Conservation (phyloP, 2,329 filamentous ascomycete species). For the Colletotrichum lini region DNA sequence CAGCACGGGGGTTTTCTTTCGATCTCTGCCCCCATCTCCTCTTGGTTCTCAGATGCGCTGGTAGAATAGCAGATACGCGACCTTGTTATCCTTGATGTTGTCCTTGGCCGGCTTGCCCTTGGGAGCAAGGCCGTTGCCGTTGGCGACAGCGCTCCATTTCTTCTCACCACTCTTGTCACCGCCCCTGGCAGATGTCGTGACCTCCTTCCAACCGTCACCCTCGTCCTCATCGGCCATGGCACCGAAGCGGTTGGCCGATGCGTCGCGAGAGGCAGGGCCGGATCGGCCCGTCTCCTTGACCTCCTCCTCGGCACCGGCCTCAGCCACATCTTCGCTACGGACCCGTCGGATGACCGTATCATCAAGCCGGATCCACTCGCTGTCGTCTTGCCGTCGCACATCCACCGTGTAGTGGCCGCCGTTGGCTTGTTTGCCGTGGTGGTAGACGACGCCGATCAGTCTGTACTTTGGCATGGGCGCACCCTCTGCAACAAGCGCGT, state of each 20-base stretch:
- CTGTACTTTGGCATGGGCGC: constrained; percentile 84
- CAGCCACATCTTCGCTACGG: constrained; percentile 88
- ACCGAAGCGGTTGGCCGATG: constrained; percentile 81
- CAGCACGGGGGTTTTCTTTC: constrained; percentile 13
- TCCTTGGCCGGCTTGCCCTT: constrained; percentile 70
- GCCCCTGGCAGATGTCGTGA: constrained; percentile 62
- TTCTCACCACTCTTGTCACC: constrained; percentile 71
- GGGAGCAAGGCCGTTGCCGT: constrained; percentile 66
- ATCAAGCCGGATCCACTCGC: constrained; percentile 95
- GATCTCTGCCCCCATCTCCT: not conserved
- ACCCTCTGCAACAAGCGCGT: constrained; percentile 74
- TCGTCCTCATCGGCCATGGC: constrained; percentile 76
- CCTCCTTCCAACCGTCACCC: constrained; percentile 87
- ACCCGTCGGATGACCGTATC: constrained; percentile 92
- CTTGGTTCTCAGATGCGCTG: constrained; percentile 73
- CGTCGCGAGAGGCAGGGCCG: constrained; percentile 54
- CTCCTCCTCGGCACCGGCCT: constrained; percentile 86
- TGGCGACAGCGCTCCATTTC: constrained; percentile 81
- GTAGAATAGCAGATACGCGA: constrained; percentile 97
- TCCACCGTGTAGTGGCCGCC: constrained; percentile 99
- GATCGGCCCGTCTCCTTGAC: constrained; percentile 78
- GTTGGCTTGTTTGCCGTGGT: constrained; percentile 96
- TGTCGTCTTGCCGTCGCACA: constrained; percentile 92
- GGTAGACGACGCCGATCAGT: constrained; percentile 92
- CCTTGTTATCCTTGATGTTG: constrained; percentile 90